These are phyloP conservation scores for Bruguiera gymnorhiza DNA, from an alignment of 345 rosid species.

Conservation along the genomic window DNA sequence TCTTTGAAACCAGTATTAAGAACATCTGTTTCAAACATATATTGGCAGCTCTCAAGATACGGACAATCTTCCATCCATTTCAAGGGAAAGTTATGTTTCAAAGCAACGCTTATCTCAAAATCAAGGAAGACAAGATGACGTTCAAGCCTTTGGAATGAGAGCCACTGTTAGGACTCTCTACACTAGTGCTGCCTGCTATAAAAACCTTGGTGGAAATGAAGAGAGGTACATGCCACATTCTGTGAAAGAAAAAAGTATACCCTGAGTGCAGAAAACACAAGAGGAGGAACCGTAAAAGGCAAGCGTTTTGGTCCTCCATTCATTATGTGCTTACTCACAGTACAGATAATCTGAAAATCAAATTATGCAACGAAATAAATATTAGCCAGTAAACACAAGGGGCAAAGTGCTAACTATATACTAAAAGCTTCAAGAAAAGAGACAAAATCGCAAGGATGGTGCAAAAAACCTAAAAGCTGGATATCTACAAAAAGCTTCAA, in stretches of 20 bases:
- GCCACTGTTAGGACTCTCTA: too few species aligned
- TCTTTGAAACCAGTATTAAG: neutral
- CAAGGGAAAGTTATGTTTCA: too few species aligned
- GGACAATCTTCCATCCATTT: too few species aligned
- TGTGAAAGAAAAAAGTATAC: constrained; percentile 36
- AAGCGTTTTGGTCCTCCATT: constrained; percentile 89
- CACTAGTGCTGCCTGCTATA: too few species aligned
- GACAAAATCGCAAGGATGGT: constrained; percentile 1
- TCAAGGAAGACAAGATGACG: too few species aligned
- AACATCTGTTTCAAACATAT: neutral
- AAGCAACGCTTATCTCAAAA: too few species aligned
- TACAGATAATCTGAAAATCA: constrained; percentile 60
- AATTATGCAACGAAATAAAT: neutral
- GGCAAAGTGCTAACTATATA: neutral
- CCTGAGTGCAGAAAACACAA: constrained; percentile 75
- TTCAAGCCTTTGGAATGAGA: too few species aligned
- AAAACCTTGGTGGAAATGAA: too few species aligned
- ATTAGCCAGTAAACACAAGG: neutral
- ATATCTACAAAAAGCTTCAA: too few species aligned
- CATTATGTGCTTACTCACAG: constrained; percentile 77
- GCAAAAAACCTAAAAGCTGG: too few species aligned
- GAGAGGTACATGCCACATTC: neutral
- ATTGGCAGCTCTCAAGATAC: neutral
- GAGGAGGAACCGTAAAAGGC: constrained; percentile 88
- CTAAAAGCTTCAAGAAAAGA: neutral